Base-by-base conservation (phyloP, 2,329 filamentous ascomycete species). In the Monilinia polystroma region DNA sequence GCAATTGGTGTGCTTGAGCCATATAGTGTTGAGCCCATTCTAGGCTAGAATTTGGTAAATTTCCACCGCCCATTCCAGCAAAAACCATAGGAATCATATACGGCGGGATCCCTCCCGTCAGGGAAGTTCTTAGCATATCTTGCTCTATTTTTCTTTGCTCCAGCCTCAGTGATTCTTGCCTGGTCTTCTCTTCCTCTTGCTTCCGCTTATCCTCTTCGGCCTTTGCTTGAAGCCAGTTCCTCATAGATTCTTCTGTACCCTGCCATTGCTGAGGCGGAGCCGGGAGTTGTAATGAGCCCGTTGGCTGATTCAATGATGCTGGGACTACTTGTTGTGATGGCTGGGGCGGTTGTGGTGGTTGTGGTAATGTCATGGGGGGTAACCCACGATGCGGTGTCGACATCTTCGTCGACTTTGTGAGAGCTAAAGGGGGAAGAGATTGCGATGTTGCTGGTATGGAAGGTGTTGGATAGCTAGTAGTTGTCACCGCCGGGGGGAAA, bases 1-100 rank as follows among this genome's bases (percentile, higher is more conserved):
- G 85, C 43, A 81, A 78, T 63, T 81, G 79, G 60, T 83, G 81
- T 52, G 78, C 77, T 70, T 83, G 82, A 66, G 81, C 80, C 76
- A 89, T 82, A 73, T 85, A 87, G 73, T 90, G 87, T 74, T 91
- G 89, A 16, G 86, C 84, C 84, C 84, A 88, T 75, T 92, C 89
- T 64, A 90, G 72, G 4, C 85, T 84, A 43, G 84, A 81, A 70
- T 85, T 86, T 26, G 87, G 81, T 38, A 89, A 77, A 65, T 82
- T 80, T 47, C 86, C 87, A 51, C 87, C 88, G 56, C 84, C 84
- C 82, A 92, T 88, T 54, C 88, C 88, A 16, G 88, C 85, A 77
- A 93, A 92, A 32, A 93, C 87, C 68, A 92, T 80, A 8, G 90
- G 90, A 35, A 93, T 84, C 83, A 93, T 86, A 47, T 88, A 83